Conservation (phyloP, 1,284 basidiomycete species). For the Ustilago loliicola region DNA sequence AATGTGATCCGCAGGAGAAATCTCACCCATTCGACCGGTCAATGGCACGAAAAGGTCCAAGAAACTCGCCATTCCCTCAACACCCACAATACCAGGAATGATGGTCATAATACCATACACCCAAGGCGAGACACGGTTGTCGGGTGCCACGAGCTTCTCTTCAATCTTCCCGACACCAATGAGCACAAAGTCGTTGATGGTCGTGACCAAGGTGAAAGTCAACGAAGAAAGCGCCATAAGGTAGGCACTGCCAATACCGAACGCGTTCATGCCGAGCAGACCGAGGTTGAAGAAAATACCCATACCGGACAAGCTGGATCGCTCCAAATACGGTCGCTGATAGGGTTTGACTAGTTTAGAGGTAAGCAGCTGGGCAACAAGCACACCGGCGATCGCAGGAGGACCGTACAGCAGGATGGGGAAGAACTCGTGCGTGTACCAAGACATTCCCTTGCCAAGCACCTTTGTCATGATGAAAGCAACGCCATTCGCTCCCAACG, state of each 20-base stretch:
- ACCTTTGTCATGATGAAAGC: constrained; percentile 80
- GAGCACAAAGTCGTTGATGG: constrained; percentile 64
- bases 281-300: constrained; percentile 57
- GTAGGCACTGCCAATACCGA: constrained; percentile 79
- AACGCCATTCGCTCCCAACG: constrained; percentile 79
- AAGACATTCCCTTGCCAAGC: constrained; percentile 75
- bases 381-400: constrained; percentile 75
- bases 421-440: constrained; percentile 77
- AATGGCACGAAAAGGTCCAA: constrained; percentile 91
- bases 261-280: constrained; percentile 73
- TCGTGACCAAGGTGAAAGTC: constrained; percentile 71
- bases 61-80: constrained; percentile 79
- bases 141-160: constrained; percentile 46
- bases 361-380: constrained; percentile 77
- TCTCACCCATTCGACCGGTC: constrained; percentile 74
- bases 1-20: constrained; percentile 81
- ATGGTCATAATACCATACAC: constrained; percentile 64
- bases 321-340: constrained; percentile 64
- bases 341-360: constrained; percentile 74
- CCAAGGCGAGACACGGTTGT: constrained; percentile 58
- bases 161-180: constrained; percentile 60
- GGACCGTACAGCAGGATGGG: constrained; percentile 84
- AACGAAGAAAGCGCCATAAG: constrained; percentile 77
- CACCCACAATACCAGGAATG: constrained; percentile 78
- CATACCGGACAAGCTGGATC: constrained; percentile 56